Percentiles rank a stretch among this genome's conserved stretches.
These are phyloP conservation scores for Thelonectria olida DNA, from an alignment of 2,329 filamentous ascomycete genomes.

Conservation along the genomic window DNA sequence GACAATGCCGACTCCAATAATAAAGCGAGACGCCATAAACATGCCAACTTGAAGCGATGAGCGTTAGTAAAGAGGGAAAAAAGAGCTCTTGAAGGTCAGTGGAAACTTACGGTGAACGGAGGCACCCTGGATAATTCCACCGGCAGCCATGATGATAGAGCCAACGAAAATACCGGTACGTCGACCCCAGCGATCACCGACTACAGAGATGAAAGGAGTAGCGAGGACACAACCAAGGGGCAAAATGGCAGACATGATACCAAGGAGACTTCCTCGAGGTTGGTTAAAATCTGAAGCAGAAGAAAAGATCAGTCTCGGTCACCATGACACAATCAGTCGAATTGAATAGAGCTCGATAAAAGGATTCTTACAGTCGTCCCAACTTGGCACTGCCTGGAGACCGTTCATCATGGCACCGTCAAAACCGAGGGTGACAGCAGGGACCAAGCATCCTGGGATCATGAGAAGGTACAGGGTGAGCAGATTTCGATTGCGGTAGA, in stretches of 20 bases:
- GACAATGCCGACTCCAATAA: too few relatives aligned
- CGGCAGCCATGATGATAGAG: conserved; percentile 49
- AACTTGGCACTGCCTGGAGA: conserved; percentile 27
- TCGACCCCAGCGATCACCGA: conserved; percentile 40
- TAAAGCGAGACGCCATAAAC: too few relatives aligned
- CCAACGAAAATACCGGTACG: conserved; percentile 41
- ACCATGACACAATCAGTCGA: too few relatives aligned
- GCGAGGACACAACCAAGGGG: conserved; percentile 54
- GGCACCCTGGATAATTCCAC: conserved; percentile 35
- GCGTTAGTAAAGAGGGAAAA: too few relatives aligned
- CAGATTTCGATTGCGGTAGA: conserved; percentile 18
- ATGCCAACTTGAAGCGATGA: conserved; percentile 51
- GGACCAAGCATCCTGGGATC: conserved; percentile 20
- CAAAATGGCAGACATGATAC: conserved; percentile 50
- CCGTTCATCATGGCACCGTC: conserved; percentile 53
- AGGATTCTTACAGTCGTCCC: conserved; percentile 29
- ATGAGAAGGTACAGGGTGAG: conserved; percentile 24
- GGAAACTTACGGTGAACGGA: too few relatives aligned
- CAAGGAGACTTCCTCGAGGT: background rate
- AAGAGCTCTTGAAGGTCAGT: too few relatives aligned
- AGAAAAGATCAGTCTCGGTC: too few relatives aligned
- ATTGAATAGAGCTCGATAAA: too few relatives aligned
- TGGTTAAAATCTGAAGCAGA: conserved; percentile 48
- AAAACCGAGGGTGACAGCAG: conserved; percentile 46
- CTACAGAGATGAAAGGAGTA: conserved; percentile 37